Conservation (phyloP, 1,139 yeast genomes). For the Suhomyces anneliseae region DNA sequence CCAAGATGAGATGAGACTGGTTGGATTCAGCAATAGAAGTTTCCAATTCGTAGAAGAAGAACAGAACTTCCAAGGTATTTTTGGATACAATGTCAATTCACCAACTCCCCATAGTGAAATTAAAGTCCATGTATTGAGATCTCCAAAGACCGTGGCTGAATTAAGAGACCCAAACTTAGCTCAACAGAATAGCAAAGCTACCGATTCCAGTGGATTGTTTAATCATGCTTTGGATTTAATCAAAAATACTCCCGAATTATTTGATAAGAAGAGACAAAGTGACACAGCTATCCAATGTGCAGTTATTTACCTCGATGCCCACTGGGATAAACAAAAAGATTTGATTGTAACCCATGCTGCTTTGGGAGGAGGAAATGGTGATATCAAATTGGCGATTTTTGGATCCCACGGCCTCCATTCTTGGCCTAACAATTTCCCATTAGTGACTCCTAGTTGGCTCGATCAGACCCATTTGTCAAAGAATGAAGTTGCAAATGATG, state of each 20-base stretch:
- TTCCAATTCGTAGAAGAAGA: slow-evolving; percentile 77
- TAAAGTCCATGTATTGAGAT: slow-evolving; percentile 71
- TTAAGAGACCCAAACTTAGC: slow-evolving; percentile 78
- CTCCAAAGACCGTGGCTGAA: slow-evolving; percentile 66
- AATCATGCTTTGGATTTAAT: slow-evolving; percentile 78
- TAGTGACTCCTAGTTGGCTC: slow-evolving; percentile 63
- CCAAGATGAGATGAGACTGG: slow-evolving; percentile 81
- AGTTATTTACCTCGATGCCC: slow-evolving; percentile 78
- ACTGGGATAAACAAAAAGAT: slow-evolving; percentile 64
- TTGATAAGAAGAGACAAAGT: slow-evolving; percentile 14
- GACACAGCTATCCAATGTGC: slow-evolving; percentile 73
- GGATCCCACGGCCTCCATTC: slow-evolving; percentile 92
- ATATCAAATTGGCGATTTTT: slow-evolving; percentile 78
- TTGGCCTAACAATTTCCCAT: slow-evolving; percentile 82
- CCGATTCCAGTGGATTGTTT: slow-evolving; percentile 72
- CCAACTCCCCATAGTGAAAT: slow-evolving; percentile 60
- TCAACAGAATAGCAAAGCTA: slow-evolving; percentile 79
- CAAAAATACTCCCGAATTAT: slow-evolving; percentile 33
- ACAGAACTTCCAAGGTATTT: slow-evolving; percentile 29
- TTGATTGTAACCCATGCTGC: slow-evolving; percentile 90
- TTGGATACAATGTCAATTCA: slow-evolving; percentile 36
- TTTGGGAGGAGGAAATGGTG: slow-evolving; percentile 79
- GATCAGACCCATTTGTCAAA: slow-evolving; percentile 67
- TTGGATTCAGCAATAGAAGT: slow-evolving; percentile 77
- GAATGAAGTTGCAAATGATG: slow-evolving; percentile 82